A percentile compares a stretch with the other conserved stretches of the same genome.
Evolutionary conservation across 2,329 filamentous ascomycete species (phyloP).

Genomic region (Penicillium sp.): DNA sequence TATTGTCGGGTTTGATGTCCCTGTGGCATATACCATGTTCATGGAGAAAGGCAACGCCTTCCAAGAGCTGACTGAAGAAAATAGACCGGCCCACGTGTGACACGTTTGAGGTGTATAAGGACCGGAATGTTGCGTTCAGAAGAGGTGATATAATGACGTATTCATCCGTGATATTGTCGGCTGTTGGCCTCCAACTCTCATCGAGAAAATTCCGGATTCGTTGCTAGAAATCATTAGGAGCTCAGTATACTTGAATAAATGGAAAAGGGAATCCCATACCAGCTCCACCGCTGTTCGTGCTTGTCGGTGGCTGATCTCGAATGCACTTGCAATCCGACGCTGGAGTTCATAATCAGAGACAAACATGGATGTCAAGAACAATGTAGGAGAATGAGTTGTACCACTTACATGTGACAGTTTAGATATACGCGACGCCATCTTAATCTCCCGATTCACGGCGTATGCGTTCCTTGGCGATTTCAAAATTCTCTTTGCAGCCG

Average conservation of each 20-base stretch:
- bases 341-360: background rate
- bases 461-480: background rate
- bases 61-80: background rate
- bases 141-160: background rate
- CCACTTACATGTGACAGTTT: background rate
- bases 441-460: background rate
- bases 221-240: background rate
- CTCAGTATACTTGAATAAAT: background rate
- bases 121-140: background rate
- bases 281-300: background rate
- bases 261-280: background rate
- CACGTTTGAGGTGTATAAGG: background rate
- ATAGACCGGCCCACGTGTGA: background rate
- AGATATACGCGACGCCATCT: background rate
- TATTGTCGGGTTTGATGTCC: constrained; percentile 10
- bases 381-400: no score
- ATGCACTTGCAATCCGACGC: background rate
- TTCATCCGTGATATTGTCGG: background rate
- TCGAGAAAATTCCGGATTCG: background rate
- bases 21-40: constrained; percentile 1
- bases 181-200: background rate
- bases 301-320: background rate
- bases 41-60: background rate
- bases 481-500: background rate
- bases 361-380: no score